Base-by-base conservation (phyloP, 441 rosid genomes). In the Arabidopsis lyrata region DNA sequence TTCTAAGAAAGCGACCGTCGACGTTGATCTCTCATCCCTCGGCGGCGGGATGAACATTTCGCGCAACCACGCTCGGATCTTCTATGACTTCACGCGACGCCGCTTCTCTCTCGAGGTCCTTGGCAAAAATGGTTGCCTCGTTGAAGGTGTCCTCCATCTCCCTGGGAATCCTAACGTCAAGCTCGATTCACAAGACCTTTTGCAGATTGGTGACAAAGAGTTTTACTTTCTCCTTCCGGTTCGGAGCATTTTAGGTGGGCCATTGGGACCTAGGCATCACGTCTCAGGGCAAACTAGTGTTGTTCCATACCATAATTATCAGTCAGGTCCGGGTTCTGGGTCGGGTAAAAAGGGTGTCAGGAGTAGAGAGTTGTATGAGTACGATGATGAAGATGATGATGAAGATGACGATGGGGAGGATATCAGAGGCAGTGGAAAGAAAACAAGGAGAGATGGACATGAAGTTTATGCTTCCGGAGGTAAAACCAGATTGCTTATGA, bases 31-130 rank as follows among this genome's bases (percentile, higher is more conserved):
- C 22, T 82, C 97, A 11, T 86, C 95, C 77, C 93, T 91, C 10
- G 99, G 97, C 48, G 97, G 99, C 13, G 97, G 97, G 35, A 94
- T 94, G 97, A 94, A 91, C 87, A 94, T 94, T 59, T 94, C 96
- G 18, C 96, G 97, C 50, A 87, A 91, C 79, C 96, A 94, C 48
- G 95, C 98, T 8, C 92, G 98, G 79, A 92, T 94, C 56, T 91
- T 90, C 71, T 91, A 91, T 81, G 96, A 94, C 73, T 94, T 94
- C 85, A 78, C 99, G 18, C 91, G 97, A 69, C 97, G 97, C 13
- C 99, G 97, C 15, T 94, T 94, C 55, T 97, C 97, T 0, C 95
- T 94, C 6, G 99, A 94, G 82, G 99, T 94, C 34, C 88, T 94
- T 11, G 99, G 99, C 12, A 94, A 92, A 78, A 94, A 94, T 72